Percentiles rank a stretch among this genome's conserved stretches.
phyloP scores from a whole-genome alignment of 2,329 filamentous ascomycete genomes.

The Basipetospora sp. region DNA sequence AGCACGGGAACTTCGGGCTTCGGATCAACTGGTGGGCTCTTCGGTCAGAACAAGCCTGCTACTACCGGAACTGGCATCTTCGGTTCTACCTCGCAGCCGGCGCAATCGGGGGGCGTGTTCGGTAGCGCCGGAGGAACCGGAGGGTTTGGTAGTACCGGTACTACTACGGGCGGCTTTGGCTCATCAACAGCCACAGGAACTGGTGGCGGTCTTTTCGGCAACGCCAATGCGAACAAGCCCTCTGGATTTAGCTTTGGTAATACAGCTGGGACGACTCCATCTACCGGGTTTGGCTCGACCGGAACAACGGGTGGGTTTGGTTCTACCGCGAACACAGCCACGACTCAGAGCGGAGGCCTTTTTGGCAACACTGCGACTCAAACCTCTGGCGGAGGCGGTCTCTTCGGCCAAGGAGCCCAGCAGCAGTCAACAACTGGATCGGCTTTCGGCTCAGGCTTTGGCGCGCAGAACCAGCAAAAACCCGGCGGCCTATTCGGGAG shows the following conservation, averaged over 20 bases:
- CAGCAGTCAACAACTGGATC: constrained; percentile 10
- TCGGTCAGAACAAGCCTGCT: constrained; percentile 18
- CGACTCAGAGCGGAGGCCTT: constrained; percentile 16
- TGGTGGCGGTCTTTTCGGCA: constrained; percentile 32
- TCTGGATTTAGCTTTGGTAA: constrained; percentile 29
- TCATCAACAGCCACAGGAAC: constrained; percentile 11
- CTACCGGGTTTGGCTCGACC: constrained; percentile 16
- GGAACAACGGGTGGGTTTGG: constrained; percentile 26
- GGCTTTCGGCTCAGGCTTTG: constrained; percentile 11
- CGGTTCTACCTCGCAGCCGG: constrained; percentile 15
- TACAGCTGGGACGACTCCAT: constrained; percentile 17
- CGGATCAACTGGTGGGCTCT: constrained; percentile 10
- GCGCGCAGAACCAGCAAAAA: constrained; percentile 6
- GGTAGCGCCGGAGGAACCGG: constrained; percentile 18
- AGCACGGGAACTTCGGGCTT: constrained; percentile 5
- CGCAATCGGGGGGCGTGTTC: constrained; percentile 24
- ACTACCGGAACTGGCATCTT: constrained; percentile 19
- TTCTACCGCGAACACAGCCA: constrained; percentile 13
- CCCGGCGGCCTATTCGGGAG: constrained; percentile 15
- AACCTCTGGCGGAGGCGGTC: constrained; percentile 15
- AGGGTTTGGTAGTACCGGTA: constrained; percentile 12
- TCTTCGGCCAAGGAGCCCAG: constrained; percentile 26
- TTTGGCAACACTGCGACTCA: constrained; percentile 16
- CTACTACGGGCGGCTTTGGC: too few species aligned
- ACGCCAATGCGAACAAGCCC: constrained; percentile 23